These are phyloP conservation scores for Tolypocladium ophioglossoides DNA, from an alignment of 2,329 filamentous ascomycete species.

Conservation along the genomic window DNA sequence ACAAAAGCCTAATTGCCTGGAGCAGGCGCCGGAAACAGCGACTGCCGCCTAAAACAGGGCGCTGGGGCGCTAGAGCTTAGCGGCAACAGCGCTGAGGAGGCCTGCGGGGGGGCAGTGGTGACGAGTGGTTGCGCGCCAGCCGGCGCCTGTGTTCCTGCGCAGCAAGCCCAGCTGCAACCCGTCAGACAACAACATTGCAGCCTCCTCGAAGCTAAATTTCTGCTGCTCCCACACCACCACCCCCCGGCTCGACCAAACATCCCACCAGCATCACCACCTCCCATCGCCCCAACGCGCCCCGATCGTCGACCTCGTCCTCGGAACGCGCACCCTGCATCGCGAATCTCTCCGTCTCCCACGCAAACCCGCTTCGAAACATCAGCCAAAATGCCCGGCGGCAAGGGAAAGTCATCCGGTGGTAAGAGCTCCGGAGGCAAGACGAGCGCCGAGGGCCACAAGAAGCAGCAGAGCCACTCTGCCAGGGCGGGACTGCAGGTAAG, in stretches of 20 bases:
- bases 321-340: background rate
- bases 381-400: constrained; percentile 63
- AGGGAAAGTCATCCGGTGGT: constrained; percentile 85
- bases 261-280: constrained; percentile 3
- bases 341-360: background rate
- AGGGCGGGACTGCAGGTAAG: constrained; percentile 89
- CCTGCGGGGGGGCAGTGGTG: background rate
- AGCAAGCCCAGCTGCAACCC: background rate
- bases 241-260: constrained; percentile 3
- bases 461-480: constrained; percentile 91
- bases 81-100: background rate
- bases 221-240: constrained; percentile 7
- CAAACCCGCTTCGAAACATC: background rate
- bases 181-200: constrained; percentile 7
- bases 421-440: constrained; percentile 78
- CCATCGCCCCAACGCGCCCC: constrained; percentile 1
- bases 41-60: background rate
- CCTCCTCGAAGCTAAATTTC: constrained; percentile 10
- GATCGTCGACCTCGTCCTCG: constrained; percentile 1
- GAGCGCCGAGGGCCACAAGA: constrained; percentile 57
- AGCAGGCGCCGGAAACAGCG: background rate
- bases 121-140: background rate
- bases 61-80: background rate
- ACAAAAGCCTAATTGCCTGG: background rate
- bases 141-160: background rate